Percentiles rank a stretch among this genome's conserved stretches.
phyloP scores from a whole-genome alignment of 2,329 filamentous ascomycete genomes.

The Didymella keratinophila region DNA sequence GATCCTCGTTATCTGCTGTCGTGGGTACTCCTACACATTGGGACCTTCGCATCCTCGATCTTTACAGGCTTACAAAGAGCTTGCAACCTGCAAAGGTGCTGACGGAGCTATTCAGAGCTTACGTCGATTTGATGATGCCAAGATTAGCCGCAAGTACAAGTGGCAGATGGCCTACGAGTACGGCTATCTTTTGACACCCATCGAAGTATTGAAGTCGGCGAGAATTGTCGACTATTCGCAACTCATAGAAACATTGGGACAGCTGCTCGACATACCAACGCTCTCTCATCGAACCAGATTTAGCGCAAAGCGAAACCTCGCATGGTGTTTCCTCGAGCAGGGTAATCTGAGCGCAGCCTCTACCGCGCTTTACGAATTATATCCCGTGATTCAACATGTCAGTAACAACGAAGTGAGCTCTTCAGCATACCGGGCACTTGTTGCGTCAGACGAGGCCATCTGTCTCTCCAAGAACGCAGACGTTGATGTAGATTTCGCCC shows the following conservation, averaged over 20 bases:
- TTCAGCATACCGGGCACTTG: neutral
- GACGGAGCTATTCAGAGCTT: neutral
- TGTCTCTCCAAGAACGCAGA: neutral
- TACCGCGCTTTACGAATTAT: neutral
- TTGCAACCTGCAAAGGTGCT: neutral
- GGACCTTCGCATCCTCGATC: constrained; percentile 2
- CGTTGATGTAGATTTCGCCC: neutral
- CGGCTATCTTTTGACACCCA: neutral
- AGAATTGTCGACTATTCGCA: neutral
- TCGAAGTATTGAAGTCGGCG: neutral
- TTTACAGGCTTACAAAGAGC: neutral
- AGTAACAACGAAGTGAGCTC: neutral
- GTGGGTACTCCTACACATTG: neutral
- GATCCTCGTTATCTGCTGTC: neutral
- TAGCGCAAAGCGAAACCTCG: neutral
- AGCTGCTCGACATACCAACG: neutral
- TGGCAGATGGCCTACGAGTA: neutral
- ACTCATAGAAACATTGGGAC: neutral
- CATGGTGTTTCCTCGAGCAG: constrained; percentile 2
- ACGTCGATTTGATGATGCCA: neutral
- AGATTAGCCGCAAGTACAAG: neutral
- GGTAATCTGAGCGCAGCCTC: neutral
- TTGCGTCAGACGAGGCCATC: constrained; percentile 2
- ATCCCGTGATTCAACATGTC: neutral
- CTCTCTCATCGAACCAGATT: neutral